phyloP scores from a whole-genome alignment of 2,329 filamentous ascomycete species.

The Coleophoma eucalyptorum region DNA sequence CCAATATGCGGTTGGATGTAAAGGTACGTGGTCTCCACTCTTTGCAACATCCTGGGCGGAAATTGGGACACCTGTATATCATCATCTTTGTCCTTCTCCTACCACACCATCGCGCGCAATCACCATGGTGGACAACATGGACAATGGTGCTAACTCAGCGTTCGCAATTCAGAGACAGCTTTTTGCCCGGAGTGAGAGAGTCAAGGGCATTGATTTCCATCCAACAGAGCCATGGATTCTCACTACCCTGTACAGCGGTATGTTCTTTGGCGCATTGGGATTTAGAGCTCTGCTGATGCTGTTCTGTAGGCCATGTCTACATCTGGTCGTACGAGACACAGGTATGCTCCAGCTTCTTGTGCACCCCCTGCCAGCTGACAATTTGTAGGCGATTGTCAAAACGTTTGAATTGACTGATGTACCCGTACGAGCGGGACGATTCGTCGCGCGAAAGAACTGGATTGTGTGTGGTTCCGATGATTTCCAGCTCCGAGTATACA shows the following conservation, averaged over 20 bases:
- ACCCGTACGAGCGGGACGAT: conserved; percentile 91
- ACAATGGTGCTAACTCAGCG: conserved; percentile 27
- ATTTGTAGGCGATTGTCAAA: conserved; percentile 76
- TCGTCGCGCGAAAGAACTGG: conserved; percentile 98
- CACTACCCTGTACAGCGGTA: conserved; percentile 94
- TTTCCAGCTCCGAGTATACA: conserved; percentile 86
- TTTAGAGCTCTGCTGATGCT: conserved; percentile 20
- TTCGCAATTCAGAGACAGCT: conserved; percentile 63
- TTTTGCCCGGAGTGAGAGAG: conserved; percentile 88
- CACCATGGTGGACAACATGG: conserved; percentile 14
- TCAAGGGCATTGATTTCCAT: conserved; percentile 97
- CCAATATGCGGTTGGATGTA: conserved; percentile 54
- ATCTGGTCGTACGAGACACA: conserved; percentile 99
- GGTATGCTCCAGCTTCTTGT: conserved; percentile 28
- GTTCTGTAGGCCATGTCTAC: conserved; percentile 80
- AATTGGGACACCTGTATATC: conserved; percentile 3
- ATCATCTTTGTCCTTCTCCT: background rate
- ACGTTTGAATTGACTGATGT: conserved; percentile 99
- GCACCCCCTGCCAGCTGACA: conserved; percentile 7
- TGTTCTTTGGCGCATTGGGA: conserved; percentile 25
- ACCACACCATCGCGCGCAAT: conserved; percentile 9
- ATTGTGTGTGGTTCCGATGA: conserved; percentile 94
- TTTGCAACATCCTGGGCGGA: background rate
- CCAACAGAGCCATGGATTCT: conserved; percentile 95
- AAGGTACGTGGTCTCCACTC: conserved; percentile 40